Evolutionary conservation across 352 stramenopile genomes (phyloP), one percentile per base, ranked within the genome.

Genomic region (Phytophthora megakarya): DNA sequence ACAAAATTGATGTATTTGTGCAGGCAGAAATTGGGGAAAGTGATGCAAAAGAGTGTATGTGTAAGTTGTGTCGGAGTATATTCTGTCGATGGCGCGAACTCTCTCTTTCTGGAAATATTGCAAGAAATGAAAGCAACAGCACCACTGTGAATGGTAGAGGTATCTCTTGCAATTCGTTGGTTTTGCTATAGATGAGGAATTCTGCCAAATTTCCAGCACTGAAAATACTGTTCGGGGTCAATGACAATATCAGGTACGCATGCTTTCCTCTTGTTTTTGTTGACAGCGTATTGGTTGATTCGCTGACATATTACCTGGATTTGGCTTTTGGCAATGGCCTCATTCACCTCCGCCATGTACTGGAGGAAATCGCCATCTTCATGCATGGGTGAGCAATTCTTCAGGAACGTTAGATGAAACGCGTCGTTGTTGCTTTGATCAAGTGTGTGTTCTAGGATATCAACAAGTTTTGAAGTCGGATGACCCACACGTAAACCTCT

Each of bases 61-160:
- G 85, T 98, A 23, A 97, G 91, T 58, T 97, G 96, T 35, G 83
- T 99, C 15, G 97, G 93, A 11, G 77, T 99, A 3, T 97, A 98
- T 79, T 98, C 91, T 33, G 80, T 95, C 15, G 93, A 99, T 48
- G 96, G 96, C n/a, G 97, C 94, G 1, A 87, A 98, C 59, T 90
- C 98, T 11, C 61, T 95, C n/a, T 96, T 79, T 49, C 65, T 74
- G 21, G 51, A 84, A 11, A 74, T 89, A 25, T 22, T 86, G 19
- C 44, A 46, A 55, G 43, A 30, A n/a, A 35, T 64, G 21, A 57
- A 25, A 19, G 23, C 21, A 40, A 35, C 25, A 15, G 9, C n/a
- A 28, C 22, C 15, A 15, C 35, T 12, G 15, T 23, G 7, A 51
- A 42, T n/a, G n/a, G n/a, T n/a, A n/a, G n/a, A n/a, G n/a, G n/a